Percentiles rank a stretch among this genome's conserved stretches.
Conservation (phyloP, 2,329 filamentous ascomycete species). For the Cercospora nicotianae region DNA sequence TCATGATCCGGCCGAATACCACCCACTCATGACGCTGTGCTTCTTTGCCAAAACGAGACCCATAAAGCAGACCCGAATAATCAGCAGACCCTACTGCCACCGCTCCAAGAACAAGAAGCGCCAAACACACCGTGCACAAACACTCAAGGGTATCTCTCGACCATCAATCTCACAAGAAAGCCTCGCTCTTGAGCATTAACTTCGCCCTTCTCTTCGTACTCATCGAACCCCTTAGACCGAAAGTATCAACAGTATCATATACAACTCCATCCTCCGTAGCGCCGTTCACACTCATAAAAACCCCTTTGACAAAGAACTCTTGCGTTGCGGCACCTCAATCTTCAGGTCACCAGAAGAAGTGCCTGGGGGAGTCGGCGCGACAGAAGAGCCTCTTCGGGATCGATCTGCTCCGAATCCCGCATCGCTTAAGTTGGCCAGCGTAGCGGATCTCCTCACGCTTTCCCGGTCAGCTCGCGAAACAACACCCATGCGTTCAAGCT, state of each 20-base stretch:
- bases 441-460: conserved; percentile 35
- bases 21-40: neutral
- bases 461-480: conserved; percentile 72
- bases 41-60: neutral
- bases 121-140: conserved; percentile 8
- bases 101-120: neutral
- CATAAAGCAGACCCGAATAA: neutral
- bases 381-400: conserved; percentile 47
- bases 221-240: conserved; percentile 4
- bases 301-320: conserved; percentile 51
- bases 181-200: conserved; percentile 26
- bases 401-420: conserved; percentile 39
- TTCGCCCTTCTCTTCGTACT: conserved; percentile 9
- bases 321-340: conserved; percentile 42
- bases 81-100: conserved; percentile 8
- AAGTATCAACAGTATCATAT: conserved; percentile 8
- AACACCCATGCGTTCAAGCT: conserved; percentile 63
- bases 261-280: conserved; percentile 25
- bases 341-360: conserved; percentile 34
- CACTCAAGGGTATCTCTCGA: conserved; percentile 4
- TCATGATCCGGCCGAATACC: neutral
- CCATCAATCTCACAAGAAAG: conserved; percentile 23
- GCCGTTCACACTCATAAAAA: conserved; percentile 47
- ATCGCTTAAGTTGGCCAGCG: conserved; percentile 45
- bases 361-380: conserved; percentile 40